phyloP scores from a whole-genome alignment of 805 yeast species.

The Kodamaea neixiangensis region DNA sequence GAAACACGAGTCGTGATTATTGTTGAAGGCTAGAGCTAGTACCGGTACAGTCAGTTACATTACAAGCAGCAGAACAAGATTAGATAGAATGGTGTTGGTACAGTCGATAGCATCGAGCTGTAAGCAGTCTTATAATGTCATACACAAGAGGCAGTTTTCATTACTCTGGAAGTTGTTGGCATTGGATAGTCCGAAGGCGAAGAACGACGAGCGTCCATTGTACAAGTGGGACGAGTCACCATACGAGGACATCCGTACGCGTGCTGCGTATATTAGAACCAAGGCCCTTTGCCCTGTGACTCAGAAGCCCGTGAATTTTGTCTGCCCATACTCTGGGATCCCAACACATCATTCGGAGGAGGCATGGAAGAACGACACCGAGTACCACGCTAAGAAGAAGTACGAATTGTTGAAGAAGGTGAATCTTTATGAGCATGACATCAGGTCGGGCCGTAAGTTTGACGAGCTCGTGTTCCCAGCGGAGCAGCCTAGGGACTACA shows the following conservation, averaged over 20 bases:
- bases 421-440: slow-evolving; percentile 91
- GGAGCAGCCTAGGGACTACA: slow-evolving; percentile 70
- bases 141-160: slow-evolving; percentile 29
- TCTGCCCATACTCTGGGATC: slow-evolving; percentile 92
- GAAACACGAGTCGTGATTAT: background rate
- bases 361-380: slow-evolving; percentile 82
- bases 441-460: slow-evolving; percentile 89
- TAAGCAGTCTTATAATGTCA: background rate
- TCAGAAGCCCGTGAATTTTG: slow-evolving; percentile 70
- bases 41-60: background rate
- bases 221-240: slow-evolving; percentile 93
- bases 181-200: slow-evolving; percentile 31
- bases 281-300: slow-evolving; percentile 92
- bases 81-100: slow-evolving; percentile 8
- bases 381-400: slow-evolving; percentile 65
- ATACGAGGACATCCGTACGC: slow-evolving; percentile 77
- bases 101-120: slow-evolving; percentile 4
- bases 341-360: slow-evolving; percentile 92
- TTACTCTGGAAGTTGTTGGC: slow-evolving; percentile 41
- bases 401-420: slow-evolving; percentile 82
- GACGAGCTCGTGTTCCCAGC: slow-evolving; percentile 95
- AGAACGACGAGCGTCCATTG: slow-evolving; percentile 32
- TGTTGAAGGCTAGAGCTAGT: slow-evolving; percentile 1
- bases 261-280: slow-evolving; percentile 89
- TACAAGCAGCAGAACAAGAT: background rate